Percentiles rank a stretch among this genome's conserved stretches.
Conservation (phyloP, 176 grass and related monocot genomes). For the Bothriochloa decipiens region DNA sequence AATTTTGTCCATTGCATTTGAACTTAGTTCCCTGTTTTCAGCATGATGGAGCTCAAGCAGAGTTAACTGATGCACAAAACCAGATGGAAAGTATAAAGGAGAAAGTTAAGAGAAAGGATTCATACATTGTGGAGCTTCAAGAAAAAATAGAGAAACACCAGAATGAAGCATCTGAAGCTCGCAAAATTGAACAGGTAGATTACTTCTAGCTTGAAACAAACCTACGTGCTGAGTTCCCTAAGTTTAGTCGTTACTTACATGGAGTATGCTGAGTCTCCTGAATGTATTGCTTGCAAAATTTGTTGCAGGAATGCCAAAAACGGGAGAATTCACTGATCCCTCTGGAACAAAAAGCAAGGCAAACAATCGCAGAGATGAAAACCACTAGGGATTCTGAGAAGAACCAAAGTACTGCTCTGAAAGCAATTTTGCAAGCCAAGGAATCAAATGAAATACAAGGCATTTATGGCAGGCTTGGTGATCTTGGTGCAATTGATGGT, state of each 20-base stretch:
- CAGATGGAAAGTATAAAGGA: constrained; percentile 75
- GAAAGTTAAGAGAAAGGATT: constrained; percentile 62
- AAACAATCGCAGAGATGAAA: constrained; percentile 83
- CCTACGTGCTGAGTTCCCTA: not conserved
- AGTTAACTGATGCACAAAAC: constrained; percentile 67
- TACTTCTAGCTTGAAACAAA: constrained; percentile 19
- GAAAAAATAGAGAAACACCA: constrained; percentile 65
- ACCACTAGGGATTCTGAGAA: constrained; percentile 75
- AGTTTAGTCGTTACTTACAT: not conserved
- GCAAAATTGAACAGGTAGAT: constrained; percentile 70
- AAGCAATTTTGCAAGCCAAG: constrained; percentile 90
- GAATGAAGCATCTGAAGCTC: constrained; percentile 69
- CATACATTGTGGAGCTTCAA: constrained; percentile 58
- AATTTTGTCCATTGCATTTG: constrained; percentile 20
- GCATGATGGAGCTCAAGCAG: constrained; percentile 73
- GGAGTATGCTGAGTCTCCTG: constrained; percentile 6
- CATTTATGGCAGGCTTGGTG: constrained; percentile 90
- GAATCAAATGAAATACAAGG: constrained; percentile 94
- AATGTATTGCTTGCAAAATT: constrained; percentile 34
- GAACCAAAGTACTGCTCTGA: constrained; percentile 72
- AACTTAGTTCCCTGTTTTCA: constrained; percentile 45
- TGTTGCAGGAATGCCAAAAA: constrained; percentile 71
- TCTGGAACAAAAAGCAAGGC: constrained; percentile 79
- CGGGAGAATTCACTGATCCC: constrained; percentile 76
- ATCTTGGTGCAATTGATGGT: constrained; percentile 95